Evolutionary conservation across 2,329 filamentous ascomycete species (phyloP).

Genomic region (Xylaria sp.): DNA sequence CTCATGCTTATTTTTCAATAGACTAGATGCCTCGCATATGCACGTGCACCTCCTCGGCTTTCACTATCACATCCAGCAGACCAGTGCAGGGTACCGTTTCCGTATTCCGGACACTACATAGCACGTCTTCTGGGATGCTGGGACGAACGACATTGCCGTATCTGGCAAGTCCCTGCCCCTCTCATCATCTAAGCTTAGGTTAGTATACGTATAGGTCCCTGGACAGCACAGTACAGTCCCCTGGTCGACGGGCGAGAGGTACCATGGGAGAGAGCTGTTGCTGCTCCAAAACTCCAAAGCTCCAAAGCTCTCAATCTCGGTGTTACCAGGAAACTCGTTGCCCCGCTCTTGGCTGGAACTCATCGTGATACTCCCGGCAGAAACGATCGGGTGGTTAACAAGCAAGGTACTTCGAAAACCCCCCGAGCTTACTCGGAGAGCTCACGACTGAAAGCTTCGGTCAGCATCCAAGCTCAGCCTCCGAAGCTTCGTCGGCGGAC

Average conservation of each 20-base stretch:
- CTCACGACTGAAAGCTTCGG: not conserved
- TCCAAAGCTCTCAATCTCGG: constrained; percentile 9
- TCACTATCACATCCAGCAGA: constrained; percentile 12
- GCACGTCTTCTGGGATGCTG: constrained; percentile 1
- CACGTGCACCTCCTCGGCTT: constrained; percentile 17
- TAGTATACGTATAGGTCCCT: too few relatives aligned
- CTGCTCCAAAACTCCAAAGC: too few relatives aligned
- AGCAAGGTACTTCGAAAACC: constrained; percentile 3
- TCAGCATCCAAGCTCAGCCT: not conserved
- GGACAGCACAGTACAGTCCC: too few relatives aligned
- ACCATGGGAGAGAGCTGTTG: constrained; percentile 12
- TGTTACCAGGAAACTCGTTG: constrained; percentile 12
- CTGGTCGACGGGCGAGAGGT: too few relatives aligned
- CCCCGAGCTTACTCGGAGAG: not conserved
- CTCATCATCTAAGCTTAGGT: not conserved
- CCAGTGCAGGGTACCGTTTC: constrained; percentile 12
- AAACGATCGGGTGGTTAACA: not conserved
- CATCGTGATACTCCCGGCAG: not conserved
- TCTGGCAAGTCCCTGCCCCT: constrained; percentile 17
- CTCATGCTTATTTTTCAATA: constrained; percentile 27
- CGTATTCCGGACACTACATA: constrained; percentile 16
- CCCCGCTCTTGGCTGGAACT: constrained; percentile 13
- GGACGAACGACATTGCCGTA: not conserved
- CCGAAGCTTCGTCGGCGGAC: not conserved
- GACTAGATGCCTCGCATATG: constrained; percentile 26